Percentiles rank a stretch among this genome's conserved stretches.
Conservation (phyloP, 345 rosid genomes). For the Melastoma malabathricum region DNA sequence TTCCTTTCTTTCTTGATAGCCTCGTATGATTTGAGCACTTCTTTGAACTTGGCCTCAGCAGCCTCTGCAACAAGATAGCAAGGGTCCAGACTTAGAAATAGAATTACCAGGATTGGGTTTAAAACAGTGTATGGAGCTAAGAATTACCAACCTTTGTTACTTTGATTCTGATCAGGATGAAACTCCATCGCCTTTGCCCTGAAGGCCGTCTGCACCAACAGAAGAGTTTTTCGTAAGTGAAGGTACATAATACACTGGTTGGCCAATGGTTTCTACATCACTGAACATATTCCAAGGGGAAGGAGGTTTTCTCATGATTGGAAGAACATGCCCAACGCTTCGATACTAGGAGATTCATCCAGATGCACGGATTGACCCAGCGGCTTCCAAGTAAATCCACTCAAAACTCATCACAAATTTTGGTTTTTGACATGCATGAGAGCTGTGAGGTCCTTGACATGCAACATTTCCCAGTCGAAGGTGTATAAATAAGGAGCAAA, state of each 20-base stretch:
- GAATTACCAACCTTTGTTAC: constrained; percentile 54
- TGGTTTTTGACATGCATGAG: too few relatives aligned
- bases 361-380: too few relatives aligned
- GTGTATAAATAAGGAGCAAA: too few relatives aligned
- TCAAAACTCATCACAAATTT: too few relatives aligned
- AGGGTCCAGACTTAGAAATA: not conserved
- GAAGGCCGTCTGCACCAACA: constrained; percentile 64
- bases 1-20: constrained; percentile 70
- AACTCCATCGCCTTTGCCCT: constrained; percentile 78
- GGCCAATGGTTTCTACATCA: too few relatives aligned
- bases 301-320: too few relatives aligned
- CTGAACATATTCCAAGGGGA: too few relatives aligned
- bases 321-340: too few relatives aligned
- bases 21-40: constrained; percentile 78
- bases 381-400: too few relatives aligned
- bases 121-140: not conserved
- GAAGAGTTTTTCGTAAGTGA: not conserved
- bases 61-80: constrained; percentile 33
- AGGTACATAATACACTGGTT: not conserved
- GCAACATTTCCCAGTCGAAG: too few relatives aligned
- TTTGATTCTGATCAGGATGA: constrained; percentile 94
- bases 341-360: too few relatives aligned
- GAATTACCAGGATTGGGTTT: not conserved
- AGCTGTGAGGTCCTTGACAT: too few relatives aligned
- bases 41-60: constrained; percentile 92